A percentile compares a stretch with the other conserved stretches of the same genome.
Evolutionary conservation across 371 early-diverging fungal genomes (phyloP).

Genomic region (Mortierella polycephala): DNA sequence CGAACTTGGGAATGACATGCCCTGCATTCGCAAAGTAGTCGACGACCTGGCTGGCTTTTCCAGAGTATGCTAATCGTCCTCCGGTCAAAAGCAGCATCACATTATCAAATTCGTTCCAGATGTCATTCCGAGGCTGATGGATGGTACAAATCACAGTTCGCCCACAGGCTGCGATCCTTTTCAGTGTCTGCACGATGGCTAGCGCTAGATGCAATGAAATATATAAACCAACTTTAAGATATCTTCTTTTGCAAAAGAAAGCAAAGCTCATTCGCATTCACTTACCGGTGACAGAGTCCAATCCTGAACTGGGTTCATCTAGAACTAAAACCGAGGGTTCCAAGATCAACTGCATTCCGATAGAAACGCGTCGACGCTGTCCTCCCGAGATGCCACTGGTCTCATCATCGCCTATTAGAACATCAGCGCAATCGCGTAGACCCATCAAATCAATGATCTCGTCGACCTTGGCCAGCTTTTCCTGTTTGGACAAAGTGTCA

Average conservation of each 20-base stretch:
- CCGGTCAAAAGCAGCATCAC: slow-evolving; percentile 26
- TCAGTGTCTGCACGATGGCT: slow-evolving; percentile 15
- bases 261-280: neutral
- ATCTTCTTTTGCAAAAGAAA: neutral
- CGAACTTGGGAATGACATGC: slow-evolving; percentile 8
- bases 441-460: slow-evolving; percentile 45
- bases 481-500: slow-evolving; percentile 3
- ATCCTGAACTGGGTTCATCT: slow-evolving; percentile 94
- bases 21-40: slow-evolving; percentile 25
- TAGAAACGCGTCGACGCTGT: slow-evolving; percentile 84
- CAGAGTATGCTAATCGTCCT: slow-evolving; percentile 24
- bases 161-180: slow-evolving; percentile 16
- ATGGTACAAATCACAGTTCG: slow-evolving; percentile 40
- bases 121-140: slow-evolving; percentile 34
- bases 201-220: neutral
- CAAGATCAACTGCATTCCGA: slow-evolving; percentile 88
- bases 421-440: slow-evolving; percentile 61
- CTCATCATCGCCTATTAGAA: slow-evolving; percentile 74
- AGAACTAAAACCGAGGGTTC: slow-evolving; percentile 90
- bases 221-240: neutral
- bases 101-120: slow-evolving; percentile 37
- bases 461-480: slow-evolving; percentile 17
- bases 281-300: slow-evolving; percentile 35
- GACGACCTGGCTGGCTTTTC: slow-evolving; percentile 8
- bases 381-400: slow-evolving; percentile 86